Base-by-base conservation (phyloP, 139 green algal species). In the Chlorella sp. region DNA sequence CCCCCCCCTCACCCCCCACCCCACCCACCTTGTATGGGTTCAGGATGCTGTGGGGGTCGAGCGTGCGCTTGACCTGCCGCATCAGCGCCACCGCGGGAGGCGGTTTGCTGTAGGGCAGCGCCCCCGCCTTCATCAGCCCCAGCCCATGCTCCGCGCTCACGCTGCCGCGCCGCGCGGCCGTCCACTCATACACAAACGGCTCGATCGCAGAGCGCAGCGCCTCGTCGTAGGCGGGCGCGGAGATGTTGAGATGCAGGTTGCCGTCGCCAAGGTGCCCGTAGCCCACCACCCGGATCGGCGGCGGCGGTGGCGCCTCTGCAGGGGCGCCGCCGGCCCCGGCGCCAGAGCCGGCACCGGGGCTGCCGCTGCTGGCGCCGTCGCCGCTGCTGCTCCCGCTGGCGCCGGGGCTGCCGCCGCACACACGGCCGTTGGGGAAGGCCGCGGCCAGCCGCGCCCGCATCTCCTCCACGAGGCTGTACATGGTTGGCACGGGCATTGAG, bases 201-300 rank as follows among this genome's bases (percentile, higher is more conserved):
- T 99, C 96, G 12, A 99, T 90, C 11, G 77, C 40, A 19, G 58
- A 46, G 42, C 79, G 43, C 23, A 98, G 53, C 35, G 67, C 78
- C 14, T 84, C 59, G 15, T 79, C 51, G 50, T 90, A 86, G 15
- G 67, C 23, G 0, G 84, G 81, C 0, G 72, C 74, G 4, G 89
- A 94, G 17, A 98, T 76, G 82, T 99, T 99, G 45, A 99, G 91
- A 82, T 99, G 95, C 45, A 99, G 84, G 83, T 99, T 99, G 68
- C 93, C 91, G 71, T 99, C 94, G 7, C 96, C 96, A 25, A 99
- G 81, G 79, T 99, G 96, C 5, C 96, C 96, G 71, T 97, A 99
- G 1, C 94, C 94, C 5, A 95, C 85, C 29, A 97, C 95, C 23
- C 17, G 67, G 14, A 87, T 77, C 2, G 71, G 41, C 5, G 63